A percentile compares a stretch with the other conserved stretches of the same genome.
phyloP scores from a whole-genome alignment of 495 filamentous ascomycete species.

The Apodospora peruviana region DNA sequence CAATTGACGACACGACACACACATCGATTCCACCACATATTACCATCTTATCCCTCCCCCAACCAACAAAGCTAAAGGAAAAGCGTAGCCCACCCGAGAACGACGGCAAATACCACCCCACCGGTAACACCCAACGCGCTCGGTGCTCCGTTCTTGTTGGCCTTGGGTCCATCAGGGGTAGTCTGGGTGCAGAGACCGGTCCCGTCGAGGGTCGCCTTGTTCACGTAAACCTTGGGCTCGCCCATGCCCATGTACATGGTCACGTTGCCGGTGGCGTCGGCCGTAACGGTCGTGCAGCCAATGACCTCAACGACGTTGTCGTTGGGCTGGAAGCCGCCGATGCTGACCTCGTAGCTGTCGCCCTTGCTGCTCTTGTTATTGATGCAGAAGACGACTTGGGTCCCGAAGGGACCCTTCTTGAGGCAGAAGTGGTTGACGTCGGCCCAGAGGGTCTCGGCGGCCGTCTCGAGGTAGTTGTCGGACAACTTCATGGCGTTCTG shows the following conservation, averaged over 20 bases:
- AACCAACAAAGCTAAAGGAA: no score
- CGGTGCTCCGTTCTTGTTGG: slow-evolving; percentile 7
- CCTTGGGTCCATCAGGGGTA: slow-evolving; percentile 6
- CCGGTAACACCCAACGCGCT: neutral
- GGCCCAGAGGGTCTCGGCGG: slow-evolving; percentile 49
- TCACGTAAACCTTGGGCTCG: slow-evolving; percentile 22
- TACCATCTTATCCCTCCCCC: no score
- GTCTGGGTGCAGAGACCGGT: slow-evolving; percentile 19
- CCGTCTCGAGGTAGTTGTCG: slow-evolving; percentile 43
- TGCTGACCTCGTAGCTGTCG: slow-evolving; percentile 14
- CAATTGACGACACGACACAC: no score
- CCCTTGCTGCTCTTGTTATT: slow-evolving; percentile 27
- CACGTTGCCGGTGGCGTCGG: slow-evolving; percentile 18
- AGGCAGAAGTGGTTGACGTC: slow-evolving; percentile 55
- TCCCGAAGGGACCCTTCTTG: slow-evolving; percentile 61
- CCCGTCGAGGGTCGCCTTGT: slow-evolving; percentile 8
- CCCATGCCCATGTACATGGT: slow-evolving; percentile 17
- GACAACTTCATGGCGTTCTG: slow-evolving; percentile 49
- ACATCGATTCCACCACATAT: no score
- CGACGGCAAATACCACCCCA: slow-evolving; percentile 11
- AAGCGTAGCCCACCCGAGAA: slow-evolving; percentile 9
- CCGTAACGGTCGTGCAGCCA: slow-evolving; percentile 15
- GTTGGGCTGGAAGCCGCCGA: slow-evolving; percentile 21
- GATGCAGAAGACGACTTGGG: slow-evolving; percentile 27
- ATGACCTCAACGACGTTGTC: slow-evolving; percentile 25